phyloP scores from a whole-genome alignment of 2,329 filamentous ascomycete genomes.

The Xylaria sp. region DNA sequence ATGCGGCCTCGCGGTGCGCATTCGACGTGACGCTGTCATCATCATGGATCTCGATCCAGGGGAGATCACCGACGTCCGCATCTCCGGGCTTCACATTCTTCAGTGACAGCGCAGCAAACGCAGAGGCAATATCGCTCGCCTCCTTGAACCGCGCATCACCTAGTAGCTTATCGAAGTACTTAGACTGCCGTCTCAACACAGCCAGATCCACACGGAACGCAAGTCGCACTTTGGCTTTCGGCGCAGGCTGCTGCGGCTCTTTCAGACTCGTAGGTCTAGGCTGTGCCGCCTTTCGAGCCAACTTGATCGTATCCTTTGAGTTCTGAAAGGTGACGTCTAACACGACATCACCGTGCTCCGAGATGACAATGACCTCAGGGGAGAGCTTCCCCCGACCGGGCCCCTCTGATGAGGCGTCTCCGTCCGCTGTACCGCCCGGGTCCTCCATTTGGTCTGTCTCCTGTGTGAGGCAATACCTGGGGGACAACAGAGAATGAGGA shows the following conservation, averaged over 20 bases:
- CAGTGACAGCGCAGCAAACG: conserved; percentile 46
- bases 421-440: conserved; percentile 20
- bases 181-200: conserved; percentile 55
- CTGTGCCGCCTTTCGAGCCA: conserved; percentile 37
- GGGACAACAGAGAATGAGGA: conserved; percentile 24
- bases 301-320: conserved; percentile 45
- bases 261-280: conserved; percentile 22
- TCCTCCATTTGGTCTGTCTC: conserved; percentile 34
- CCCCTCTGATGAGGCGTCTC: conserved; percentile 20
- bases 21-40: conserved; percentile 62
- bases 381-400: conserved; percentile 17
- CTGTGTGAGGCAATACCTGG: conserved; percentile 34
- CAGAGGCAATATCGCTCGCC: conserved; percentile 48
- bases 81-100: conserved; percentile 44
- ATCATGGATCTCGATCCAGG: conserved; percentile 58
- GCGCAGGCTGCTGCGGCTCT: conserved; percentile 23
- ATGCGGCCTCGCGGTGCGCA: conserved; percentile 54
- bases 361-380: conserved; percentile 45
- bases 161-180: conserved; percentile 65
- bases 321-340: conserved; percentile 63
- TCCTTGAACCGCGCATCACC: conserved; percentile 60
- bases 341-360: conserved; percentile 56
- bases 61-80: conserved; percentile 49
- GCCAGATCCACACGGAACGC: conserved; percentile 57
- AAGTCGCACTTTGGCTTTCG: conserved; percentile 37